A percentile compares a stretch with the other conserved stretches of the same genome.
These are phyloP conservation scores for Nicotiana tomentosiformis DNA, from an alignment of 257 asterid genomes.

Conservation along the genomic window DNA sequence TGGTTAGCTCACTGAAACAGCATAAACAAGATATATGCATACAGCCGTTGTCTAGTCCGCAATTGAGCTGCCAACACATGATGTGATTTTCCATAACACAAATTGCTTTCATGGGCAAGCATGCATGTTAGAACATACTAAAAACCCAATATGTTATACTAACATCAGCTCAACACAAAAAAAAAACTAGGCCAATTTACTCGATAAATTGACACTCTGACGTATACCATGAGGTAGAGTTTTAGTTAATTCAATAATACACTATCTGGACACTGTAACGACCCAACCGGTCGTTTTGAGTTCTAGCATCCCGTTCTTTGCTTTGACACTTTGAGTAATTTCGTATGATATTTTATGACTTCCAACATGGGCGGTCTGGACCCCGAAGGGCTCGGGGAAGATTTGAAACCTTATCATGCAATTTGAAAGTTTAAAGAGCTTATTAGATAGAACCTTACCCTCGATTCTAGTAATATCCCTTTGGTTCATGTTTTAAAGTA, in stretches of 20 bases:
- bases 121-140: background rate
- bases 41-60: background rate
- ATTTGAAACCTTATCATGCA: too few relatives aligned
- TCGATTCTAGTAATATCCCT: too few relatives aligned
- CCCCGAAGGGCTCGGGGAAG: too few relatives aligned
- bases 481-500: too few relatives aligned
- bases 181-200: background rate
- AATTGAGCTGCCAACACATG: background rate
- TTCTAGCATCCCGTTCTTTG: too few relatives aligned
- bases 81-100: background rate
- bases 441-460: too few relatives aligned
- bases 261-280: background rate
- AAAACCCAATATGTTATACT: background rate
- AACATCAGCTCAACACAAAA: background rate
- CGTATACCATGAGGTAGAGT: background rate
- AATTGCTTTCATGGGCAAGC: background rate
- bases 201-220: background rate
- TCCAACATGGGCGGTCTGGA: too few relatives aligned
- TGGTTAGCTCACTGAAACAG: slow-evolving; percentile 7
- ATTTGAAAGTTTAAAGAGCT: too few relatives aligned
- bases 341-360: too few relatives aligned
- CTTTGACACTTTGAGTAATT: too few relatives aligned
- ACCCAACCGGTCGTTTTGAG: too few relatives aligned
- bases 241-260: background rate
- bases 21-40: slow-evolving; percentile 4